These are phyloP conservation scores for Phytomonas francai DNA, from an alignment of 208 protist species.

Conservation along the genomic window DNA sequence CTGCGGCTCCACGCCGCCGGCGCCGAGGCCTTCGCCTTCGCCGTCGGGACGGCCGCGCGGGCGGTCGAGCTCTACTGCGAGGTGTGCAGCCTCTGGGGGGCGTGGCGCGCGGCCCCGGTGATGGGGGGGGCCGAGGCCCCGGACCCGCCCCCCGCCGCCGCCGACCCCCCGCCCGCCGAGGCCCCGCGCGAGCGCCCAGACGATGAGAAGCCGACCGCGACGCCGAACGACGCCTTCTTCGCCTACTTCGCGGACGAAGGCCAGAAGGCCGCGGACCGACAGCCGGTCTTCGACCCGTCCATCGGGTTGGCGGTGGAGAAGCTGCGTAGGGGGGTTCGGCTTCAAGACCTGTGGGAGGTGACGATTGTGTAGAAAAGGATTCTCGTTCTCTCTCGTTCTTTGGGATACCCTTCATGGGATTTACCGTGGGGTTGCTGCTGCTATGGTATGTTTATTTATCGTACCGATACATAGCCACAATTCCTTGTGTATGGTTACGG, in stretches of 20 bases:
- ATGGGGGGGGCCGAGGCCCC: conserved; percentile 37
- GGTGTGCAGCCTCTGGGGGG: conserved; percentile 66
- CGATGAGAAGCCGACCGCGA: conserved; percentile 56
- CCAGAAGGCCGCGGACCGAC: conserved; percentile 62
- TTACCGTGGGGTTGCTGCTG: background rate
- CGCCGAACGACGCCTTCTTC: conserved; percentile 77
- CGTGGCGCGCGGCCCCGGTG: conserved; percentile 69
- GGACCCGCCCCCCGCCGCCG: background rate
- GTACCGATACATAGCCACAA: background rate
- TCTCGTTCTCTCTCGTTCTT: background rate
- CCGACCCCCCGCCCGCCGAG: background rate
- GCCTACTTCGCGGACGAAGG: conserved; percentile 90
- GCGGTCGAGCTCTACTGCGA: conserved; percentile 77
- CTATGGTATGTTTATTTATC: conserved; percentile 10
- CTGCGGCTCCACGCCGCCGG: conserved; percentile 76
- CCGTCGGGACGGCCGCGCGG: conserved; percentile 61
- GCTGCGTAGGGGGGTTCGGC: conserved; percentile 60
- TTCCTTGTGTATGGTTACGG: background rate
- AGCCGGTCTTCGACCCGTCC: conserved; percentile 63
- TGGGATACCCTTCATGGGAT: background rate
- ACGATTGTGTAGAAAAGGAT: conserved; percentile 8
- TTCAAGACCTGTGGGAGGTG: conserved; percentile 81
- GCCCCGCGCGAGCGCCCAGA: background rate
- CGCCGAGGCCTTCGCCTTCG: conserved; percentile 82
- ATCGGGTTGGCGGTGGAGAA: conserved; percentile 91